phyloP scores from a whole-genome alignment of 2,329 filamentous ascomycete species.

The Penicillium rolfsii region DNA sequence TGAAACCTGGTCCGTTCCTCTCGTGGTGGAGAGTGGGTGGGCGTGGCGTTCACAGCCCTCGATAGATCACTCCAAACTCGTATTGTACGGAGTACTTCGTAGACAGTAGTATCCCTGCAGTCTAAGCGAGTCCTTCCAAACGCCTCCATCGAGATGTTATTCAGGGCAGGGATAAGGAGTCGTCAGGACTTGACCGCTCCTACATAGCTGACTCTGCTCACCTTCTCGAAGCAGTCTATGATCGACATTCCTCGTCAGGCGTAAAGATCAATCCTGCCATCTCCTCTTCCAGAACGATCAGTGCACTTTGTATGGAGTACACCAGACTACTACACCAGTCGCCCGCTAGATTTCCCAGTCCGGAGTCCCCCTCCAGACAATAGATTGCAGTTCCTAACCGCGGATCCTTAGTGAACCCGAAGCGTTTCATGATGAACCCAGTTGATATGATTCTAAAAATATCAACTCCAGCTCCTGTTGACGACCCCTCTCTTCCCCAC shows the following conservation, averaged over 20 bases:
- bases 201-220: not conserved
- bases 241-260: not conserved
- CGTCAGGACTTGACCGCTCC: not conserved
- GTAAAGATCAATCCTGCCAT: not conserved
- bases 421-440: constrained; percentile 13
- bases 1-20: constrained; percentile 4
- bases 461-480: constrained; percentile 3
- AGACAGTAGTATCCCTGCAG: not conserved
- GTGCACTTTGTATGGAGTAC: not conserved
- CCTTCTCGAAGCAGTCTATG: constrained; percentile 4
- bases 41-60: constrained; percentile 4
- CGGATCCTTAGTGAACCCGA: constrained; percentile 11
- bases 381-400: constrained; percentile 12
- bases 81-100: not conserved
- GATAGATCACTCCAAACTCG: not conserved
- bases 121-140: not conserved
- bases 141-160: not conserved
- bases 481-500: not conserved
- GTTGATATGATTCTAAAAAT: constrained; percentile 12
- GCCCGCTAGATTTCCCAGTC: not conserved
- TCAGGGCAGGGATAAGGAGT: not conserved
- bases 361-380: constrained; percentile 2
- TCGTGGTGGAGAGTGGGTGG: not conserved
- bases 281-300: not conserved
- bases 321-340: not conserved